Base-by-base conservation (phyloP, 306 rosid species). In the Cercis canadensis region DNA sequence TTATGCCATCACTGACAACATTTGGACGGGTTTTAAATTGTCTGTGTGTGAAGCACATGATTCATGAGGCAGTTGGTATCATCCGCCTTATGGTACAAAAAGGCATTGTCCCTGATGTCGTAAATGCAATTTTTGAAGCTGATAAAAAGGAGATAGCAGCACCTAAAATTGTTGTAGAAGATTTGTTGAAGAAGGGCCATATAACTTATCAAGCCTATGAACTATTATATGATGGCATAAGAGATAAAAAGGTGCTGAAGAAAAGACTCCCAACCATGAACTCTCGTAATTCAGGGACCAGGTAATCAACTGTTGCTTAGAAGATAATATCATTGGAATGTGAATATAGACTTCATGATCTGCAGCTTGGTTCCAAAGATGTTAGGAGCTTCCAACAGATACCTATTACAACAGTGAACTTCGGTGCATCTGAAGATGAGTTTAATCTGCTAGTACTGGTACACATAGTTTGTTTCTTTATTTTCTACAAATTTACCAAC, bases 101-200 rank as follows among this genome's bases (percentile, higher is more conserved):
- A 61, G 94, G 81, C 73, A 85, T 90, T 52, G 87, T 90, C 65
- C 97, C 96, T 19, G 92, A 90, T 63, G 80, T 73, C 63, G 98
- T 90, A 19, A 67, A 82, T 82, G 73, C 93, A 69, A 88, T 93
- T 58, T 90, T 90, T 69, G 92, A 85, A 73, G 87, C 87, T 73
- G 96, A 87, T 73, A 93, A 93, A 83, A 90, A 74, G 82, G 88
- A 71, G 62, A 76, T 88, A 60, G 98, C 96, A 6, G 94, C 97
- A 6, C 98, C 98, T 46, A 93, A 93, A 85, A 90, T 90, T 84
- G 84, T 93, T 66, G 92, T 93, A 21, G 94, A 93, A 86, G 79
- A 88, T 63, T 75, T 93, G 82, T 75, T 93, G 83, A 93, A 87
- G 88, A 93, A 87, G 83, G 84, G 86, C 37, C 88, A 81, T 57